These are phyloP conservation scores for Blumeriella jaapii DNA, from an alignment of 2,329 filamentous ascomycete species.

Conservation along the genomic window DNA sequence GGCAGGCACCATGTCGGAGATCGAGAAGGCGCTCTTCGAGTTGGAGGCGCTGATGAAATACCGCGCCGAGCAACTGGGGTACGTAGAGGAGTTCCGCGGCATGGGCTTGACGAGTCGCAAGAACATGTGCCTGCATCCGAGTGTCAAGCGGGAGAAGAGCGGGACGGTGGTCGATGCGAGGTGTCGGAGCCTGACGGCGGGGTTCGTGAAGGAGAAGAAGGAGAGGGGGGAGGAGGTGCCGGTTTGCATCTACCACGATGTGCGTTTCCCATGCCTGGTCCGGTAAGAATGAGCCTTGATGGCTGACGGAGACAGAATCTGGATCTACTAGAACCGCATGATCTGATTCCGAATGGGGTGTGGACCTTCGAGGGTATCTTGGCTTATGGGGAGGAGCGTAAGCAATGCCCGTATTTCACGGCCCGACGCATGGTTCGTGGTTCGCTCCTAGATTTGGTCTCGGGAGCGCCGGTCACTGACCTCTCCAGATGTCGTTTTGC, in stretches of 20 bases:
- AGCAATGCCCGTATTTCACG: slow-evolving; percentile 97
- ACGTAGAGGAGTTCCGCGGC: slow-evolving; percentile 85
- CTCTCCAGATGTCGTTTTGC: slow-evolving; percentile 80
- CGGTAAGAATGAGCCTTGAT: not conserved
- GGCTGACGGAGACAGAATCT: slow-evolving; percentile 54
- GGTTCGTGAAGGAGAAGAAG: slow-evolving; percentile 97
- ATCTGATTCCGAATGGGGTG: slow-evolving; percentile 85
- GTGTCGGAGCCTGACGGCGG: slow-evolving; percentile 88
- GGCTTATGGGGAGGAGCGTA: slow-evolving; percentile 84
- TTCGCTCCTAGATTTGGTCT: not conserved
- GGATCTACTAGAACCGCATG: slow-evolving; percentile 87
- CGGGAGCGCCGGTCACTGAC: slow-evolving; percentile 9
- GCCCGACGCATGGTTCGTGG: slow-evolving; percentile 72
- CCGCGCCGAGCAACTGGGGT: slow-evolving; percentile 75
- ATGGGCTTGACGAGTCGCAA: slow-evolving; percentile 92
- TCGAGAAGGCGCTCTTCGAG: slow-evolving; percentile 92
- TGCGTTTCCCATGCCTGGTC: slow-evolving; percentile 29
- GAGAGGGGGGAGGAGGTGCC: slow-evolving; percentile 90
- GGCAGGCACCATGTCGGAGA: slow-evolving; percentile 89
- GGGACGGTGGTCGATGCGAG: slow-evolving; percentile 89
- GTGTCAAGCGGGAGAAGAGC: slow-evolving; percentile 92
- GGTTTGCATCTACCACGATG: slow-evolving; percentile 89
- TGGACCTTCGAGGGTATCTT: slow-evolving; percentile 89
- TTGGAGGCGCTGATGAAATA: slow-evolving; percentile 92
- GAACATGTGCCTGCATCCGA: slow-evolving; percentile 91